These are phyloP conservation scores for Coemansia sp. DNA, from an alignment of 192 early-diverging fungal genomes.

Conservation along the genomic window DNA sequence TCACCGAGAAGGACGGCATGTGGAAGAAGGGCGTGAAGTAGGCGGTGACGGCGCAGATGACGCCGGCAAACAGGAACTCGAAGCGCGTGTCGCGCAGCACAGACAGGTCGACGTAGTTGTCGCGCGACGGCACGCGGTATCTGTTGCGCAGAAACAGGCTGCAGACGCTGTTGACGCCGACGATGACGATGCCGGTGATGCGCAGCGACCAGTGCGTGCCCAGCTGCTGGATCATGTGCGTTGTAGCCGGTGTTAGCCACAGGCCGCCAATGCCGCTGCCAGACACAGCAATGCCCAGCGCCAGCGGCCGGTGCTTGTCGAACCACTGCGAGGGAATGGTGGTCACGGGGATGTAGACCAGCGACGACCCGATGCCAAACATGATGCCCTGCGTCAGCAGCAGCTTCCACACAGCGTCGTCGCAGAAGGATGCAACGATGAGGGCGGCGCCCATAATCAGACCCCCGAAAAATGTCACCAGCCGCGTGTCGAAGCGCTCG, in stretches of 20 bases:
- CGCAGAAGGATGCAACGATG: constrained; percentile 57
- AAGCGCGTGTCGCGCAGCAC: constrained; percentile 50
- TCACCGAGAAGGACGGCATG: constrained; percentile 43
- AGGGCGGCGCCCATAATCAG: constrained; percentile 55
- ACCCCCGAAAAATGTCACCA: constrained; percentile 52
- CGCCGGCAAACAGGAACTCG: constrained; percentile 32
- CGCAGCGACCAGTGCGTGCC: constrained; percentile 60
- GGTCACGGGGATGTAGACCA: constrained; percentile 52
- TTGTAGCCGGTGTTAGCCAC: constrained; percentile 51
- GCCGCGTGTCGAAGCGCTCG: constrained; percentile 54
- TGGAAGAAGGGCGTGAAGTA: constrained; percentile 64
- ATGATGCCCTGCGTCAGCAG: constrained; percentile 60
- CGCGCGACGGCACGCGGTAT: constrained; percentile 10
- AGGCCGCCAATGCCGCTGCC: constrained; percentile 60
- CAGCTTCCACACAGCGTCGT: constrained; percentile 58
- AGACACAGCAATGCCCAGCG: constrained; percentile 52
- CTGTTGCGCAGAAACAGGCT: constrained; percentile 46
- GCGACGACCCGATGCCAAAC: constrained; percentile 47
- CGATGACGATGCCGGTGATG: constrained; percentile 45
- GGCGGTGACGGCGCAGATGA: constrained; percentile 44
- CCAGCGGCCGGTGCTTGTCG: constrained; percentile 50
- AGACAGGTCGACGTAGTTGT: constrained; percentile 45
- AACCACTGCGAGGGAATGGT: constrained; percentile 60
- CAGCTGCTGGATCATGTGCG: constrained; percentile 39
- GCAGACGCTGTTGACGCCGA: constrained; percentile 40